Base-by-base conservation (phyloP, 2,329 filamentous ascomycete species). In the Xylaria digitata region DNA sequence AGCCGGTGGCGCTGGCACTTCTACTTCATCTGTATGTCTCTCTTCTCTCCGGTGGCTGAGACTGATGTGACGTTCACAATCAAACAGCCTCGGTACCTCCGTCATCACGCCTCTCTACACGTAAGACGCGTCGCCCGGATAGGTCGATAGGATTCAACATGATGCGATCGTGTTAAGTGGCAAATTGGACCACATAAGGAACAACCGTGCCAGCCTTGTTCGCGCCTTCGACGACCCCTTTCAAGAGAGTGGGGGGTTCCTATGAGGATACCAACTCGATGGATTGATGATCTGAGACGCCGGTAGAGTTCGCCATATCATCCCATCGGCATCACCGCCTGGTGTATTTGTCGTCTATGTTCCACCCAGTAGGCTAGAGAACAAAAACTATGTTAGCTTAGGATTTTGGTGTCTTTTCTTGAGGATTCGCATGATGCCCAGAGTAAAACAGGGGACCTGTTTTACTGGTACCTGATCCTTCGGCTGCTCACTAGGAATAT, bases 261-360 rank as follows among this genome's bases (percentile, higher is more conserved):
- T n/a, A 9, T 42, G 42, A 63, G 34, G 37, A 54, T 40, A 37
- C 55, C 19, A 46, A 8, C 45, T 46, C 2, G 34, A 32, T 21
- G 54, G 32, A 52, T 56, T 59, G 37, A 54, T 59, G 37, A 54
- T 52, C 30, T 50, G 45, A 64, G 56, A 30, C 23, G 40, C 19
- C 19, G 50, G 45, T 23, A 13, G 55, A 54, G 15, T 50, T 64
- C 48, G 45, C 21, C 37, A 61, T 65, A 61, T 65, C 52, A 64
- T 64, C 32, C 57, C 61, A 61, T 60, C 65, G 61, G 65, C 19
- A 57, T 53, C 45, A 48, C 65, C 61, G 65, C 52, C 57, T 30
- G 50, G 53, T 63, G 55, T 54, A 67, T 65, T 65, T 67, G 52
- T 65, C 40, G 56, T 61, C 5, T 9, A 15, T n/a, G 57, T 45